Conservation (phyloP, 805 yeast species). For the Candida jianshihensis region DNA sequence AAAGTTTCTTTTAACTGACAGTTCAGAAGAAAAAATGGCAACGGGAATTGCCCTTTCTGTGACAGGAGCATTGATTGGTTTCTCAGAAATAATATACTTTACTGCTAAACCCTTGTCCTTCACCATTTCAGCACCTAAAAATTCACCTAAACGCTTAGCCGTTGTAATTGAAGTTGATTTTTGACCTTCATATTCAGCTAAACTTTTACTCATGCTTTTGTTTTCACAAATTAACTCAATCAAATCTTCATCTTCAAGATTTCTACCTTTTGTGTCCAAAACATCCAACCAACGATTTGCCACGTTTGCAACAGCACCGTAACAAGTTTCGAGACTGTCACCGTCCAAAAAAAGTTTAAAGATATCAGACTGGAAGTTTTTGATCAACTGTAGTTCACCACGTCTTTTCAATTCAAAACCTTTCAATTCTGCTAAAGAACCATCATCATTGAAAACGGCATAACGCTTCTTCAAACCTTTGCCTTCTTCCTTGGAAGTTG, state of each 20-base stretch:
- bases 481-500: slow-evolving; percentile 96
- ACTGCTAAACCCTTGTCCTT: slow-evolving; percentile 95
- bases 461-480: slow-evolving; percentile 93
- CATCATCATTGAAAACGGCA: slow-evolving; percentile 95
- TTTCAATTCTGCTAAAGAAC: slow-evolving; percentile 87
- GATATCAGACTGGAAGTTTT: slow-evolving; percentile 91
- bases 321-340: slow-evolving; percentile 67
- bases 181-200: slow-evolving; percentile 82
- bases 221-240: slow-evolving; percentile 94
- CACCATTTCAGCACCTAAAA: slow-evolving; percentile 92
- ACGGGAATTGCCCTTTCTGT: slow-evolving; percentile 97
- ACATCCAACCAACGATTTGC: slow-evolving; percentile 97
- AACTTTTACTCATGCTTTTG: slow-evolving; percentile 87
- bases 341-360: slow-evolving; percentile 91
- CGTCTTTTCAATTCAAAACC: slow-evolving; percentile 96
- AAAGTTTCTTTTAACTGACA: slow-evolving; percentile 58
- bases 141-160: slow-evolving; percentile 88
- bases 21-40: slow-evolving; percentile 85
- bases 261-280: slow-evolving; percentile 75
- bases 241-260: slow-evolving; percentile 88
- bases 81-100: slow-evolving; percentile 81
- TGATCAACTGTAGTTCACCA: slow-evolving; percentile 90
- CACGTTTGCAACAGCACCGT: slow-evolving; percentile 81
- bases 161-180: slow-evolving; percentile 96
- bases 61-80: slow-evolving; percentile 81